Evolutionary conservation across 2,329 filamentous ascomycete genomes (phyloP).

Genomic region (Ilyonectria sp.): DNA sequence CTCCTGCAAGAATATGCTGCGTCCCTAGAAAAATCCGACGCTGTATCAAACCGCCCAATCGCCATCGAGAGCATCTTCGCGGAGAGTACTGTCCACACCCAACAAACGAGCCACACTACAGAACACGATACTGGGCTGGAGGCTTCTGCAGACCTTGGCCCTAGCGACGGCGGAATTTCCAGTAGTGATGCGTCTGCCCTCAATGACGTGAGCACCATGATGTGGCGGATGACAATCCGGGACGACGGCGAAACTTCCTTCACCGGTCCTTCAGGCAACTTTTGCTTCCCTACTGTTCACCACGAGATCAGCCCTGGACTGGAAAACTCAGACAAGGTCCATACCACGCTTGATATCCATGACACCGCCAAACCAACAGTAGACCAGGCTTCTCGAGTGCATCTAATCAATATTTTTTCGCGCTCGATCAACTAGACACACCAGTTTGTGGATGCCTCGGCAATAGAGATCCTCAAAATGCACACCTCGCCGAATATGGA

Average conservation of each 20-base stretch:
- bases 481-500: not conserved
- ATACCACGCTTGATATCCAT: not conserved
- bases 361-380: not conserved
- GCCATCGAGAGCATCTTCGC: not conserved
- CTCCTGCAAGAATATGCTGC: not conserved
- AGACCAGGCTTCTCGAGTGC: not conserved
- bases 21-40: not conserved
- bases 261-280: conserved; percentile 6
- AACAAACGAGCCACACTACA: not conserved
- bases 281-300: not conserved
- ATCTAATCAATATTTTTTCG: not conserved
- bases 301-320: not conserved
- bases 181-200: conserved; percentile 1
- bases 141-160: not conserved
- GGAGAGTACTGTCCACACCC: not conserved
- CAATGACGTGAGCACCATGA: conserved; percentile 1
- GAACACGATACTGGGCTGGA: not conserved
- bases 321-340: not conserved
- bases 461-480: not conserved
- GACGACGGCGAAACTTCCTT: conserved; percentile 7
- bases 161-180: not conserved
- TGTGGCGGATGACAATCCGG: conserved; percentile 1
- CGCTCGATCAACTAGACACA: not conserved
- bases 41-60: not conserved
- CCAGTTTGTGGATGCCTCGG: not conserved